A percentile compares a stretch with the other conserved stretches of the same genome.
Evolutionary conservation across 2,329 filamentous ascomycete genomes (phyloP).

Genomic region (Epichloe festucae): DNA sequence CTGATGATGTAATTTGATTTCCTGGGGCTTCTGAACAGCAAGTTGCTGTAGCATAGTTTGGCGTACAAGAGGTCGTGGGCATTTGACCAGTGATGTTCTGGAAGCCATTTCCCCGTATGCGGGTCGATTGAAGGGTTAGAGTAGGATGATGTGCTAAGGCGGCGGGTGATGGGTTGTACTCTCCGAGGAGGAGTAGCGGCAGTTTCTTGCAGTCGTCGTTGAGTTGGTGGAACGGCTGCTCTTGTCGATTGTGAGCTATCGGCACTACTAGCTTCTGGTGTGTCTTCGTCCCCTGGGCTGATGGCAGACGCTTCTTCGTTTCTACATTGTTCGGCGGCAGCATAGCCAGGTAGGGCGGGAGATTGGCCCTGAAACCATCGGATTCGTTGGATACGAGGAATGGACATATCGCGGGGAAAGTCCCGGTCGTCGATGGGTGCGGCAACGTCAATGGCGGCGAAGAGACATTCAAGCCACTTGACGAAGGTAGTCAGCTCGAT

Average conservation of each 20-base stretch:
- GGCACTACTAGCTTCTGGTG: neutral
- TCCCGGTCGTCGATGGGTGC: slow-evolving; percentile 58
- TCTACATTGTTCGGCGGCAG: neutral
- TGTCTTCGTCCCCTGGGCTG: neutral
- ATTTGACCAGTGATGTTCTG: slow-evolving; percentile 39
- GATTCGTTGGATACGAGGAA: slow-evolving; percentile 42
- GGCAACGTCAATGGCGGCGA: slow-evolving; percentile 62
- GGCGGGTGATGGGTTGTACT: slow-evolving; percentile 19
- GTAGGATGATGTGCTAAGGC: slow-evolving; percentile 32
- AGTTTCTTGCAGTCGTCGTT: slow-evolving; percentile 3
- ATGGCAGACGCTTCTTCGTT: slow-evolving; percentile 2
- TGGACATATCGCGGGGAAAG: slow-evolving; percentile 47
- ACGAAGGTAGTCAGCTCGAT: slow-evolving; percentile 52
- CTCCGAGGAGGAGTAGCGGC: slow-evolving; percentile 14
- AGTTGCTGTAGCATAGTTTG: slow-evolving; percentile 45
- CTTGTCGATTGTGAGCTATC: slow-evolving; percentile 1
- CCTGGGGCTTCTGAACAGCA: slow-evolving; percentile 42
- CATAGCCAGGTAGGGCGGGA: slow-evolving; percentile 12
- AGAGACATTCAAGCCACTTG: slow-evolving; percentile 54
- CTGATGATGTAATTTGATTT: slow-evolving; percentile 45
- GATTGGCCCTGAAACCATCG: slow-evolving; percentile 34
- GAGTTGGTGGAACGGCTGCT: slow-evolving; percentile 4
- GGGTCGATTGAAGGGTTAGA: slow-evolving; percentile 32
- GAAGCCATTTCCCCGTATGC: slow-evolving; percentile 42
- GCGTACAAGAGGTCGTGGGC: slow-evolving; percentile 47